Base-by-base conservation (phyloP, 2,329 filamentous ascomycete genomes). In the Pseudomassariella vexata region DNA sequence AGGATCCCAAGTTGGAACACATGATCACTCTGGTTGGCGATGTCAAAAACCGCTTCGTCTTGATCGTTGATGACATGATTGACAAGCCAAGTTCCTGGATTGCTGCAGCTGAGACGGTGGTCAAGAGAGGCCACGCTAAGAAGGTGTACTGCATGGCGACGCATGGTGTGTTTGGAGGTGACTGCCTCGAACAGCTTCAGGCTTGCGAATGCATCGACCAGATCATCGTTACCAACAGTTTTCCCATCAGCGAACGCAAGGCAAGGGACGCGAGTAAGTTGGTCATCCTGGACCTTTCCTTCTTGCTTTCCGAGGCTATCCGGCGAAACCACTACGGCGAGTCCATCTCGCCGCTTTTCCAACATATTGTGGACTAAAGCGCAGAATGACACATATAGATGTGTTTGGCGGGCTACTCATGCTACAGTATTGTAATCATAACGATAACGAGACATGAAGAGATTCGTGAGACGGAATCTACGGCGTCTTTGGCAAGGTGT, bases 1-100 rank as follows among this genome's bases (percentile, higher is more conserved):
- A 82, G 48, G 79, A 90, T 45, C 78, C 82, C 9, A 80, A 82
- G 39, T 70, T 90, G 15, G 92, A 98, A 63, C 88, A 89, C 52
- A 95, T 90, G 67, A 94, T 98, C 48, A 98, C 92, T 0, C 70
- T 98, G n/a, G 92, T 98, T 10, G 92, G 92, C 39, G 86, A 96
- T 49, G 92, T 98, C 38, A 83, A 80, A 52, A 79, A 86, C 53
- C 79, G 86, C 37, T 82, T 86, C 0, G 92, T 96, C 33, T 83
- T 98, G 55, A 88, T 98, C 39, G 85, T 98, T 30, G 92, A 98
- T 56, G 92, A 98, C 57, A 96, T 98, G 85, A 95, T 98, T 52
- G 92, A 98, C 64, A 95, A 95, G 65, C 81, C 88, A 8, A 86
- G 84, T 10, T 95, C 87, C 6, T 98, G 92, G 92, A 94, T 98